phyloP scores from a whole-genome alignment of 768 basidiomycete genomes.

The Boletus sp. region DNA sequence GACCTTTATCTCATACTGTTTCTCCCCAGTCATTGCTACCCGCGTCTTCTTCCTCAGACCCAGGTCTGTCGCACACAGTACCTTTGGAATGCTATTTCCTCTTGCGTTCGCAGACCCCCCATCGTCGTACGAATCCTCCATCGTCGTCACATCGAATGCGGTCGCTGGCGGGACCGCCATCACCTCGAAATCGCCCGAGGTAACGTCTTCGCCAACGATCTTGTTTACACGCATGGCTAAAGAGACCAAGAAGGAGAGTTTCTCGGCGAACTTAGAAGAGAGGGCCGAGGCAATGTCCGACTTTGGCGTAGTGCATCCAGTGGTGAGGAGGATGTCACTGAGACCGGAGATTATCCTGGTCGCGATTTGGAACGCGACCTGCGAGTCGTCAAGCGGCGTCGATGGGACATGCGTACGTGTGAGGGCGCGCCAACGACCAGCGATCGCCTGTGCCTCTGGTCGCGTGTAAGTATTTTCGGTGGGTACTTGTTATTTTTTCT shows the following conservation, averaged over 20 bases:
- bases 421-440: conserved; percentile 44
- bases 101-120: conserved; percentile 12
- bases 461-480: conserved; percentile 1
- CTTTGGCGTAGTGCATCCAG: conserved; percentile 24
- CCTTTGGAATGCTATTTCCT: conserved; percentile 10
- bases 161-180: conserved; percentile 24
- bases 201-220: conserved; percentile 30
- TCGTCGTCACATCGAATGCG: conserved; percentile 22
- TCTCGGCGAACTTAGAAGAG: conserved; percentile 40
- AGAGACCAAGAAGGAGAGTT: conserved; percentile 41
- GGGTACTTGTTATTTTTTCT: neutral
- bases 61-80: conserved; percentile 38
- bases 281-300: conserved; percentile 37
- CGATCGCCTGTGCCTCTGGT: conserved; percentile 42
- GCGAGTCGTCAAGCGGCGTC: conserved; percentile 19
- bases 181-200: conserved; percentile 32
- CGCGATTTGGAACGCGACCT: conserved; percentile 23
- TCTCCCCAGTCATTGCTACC: conserved; percentile 23
- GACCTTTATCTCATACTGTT: conserved; percentile 30
- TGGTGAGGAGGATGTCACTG: conserved; percentile 26
- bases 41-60: conserved; percentile 33
- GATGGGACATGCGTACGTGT: conserved; percentile 33
- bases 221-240: conserved; percentile 47
- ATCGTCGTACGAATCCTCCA: conserved; percentile 34
- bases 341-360: conserved; percentile 25